These are phyloP conservation scores for Circinella minor DNA, from an alignment of 371 early-diverging fungal species.

Conservation along the genomic window DNA sequence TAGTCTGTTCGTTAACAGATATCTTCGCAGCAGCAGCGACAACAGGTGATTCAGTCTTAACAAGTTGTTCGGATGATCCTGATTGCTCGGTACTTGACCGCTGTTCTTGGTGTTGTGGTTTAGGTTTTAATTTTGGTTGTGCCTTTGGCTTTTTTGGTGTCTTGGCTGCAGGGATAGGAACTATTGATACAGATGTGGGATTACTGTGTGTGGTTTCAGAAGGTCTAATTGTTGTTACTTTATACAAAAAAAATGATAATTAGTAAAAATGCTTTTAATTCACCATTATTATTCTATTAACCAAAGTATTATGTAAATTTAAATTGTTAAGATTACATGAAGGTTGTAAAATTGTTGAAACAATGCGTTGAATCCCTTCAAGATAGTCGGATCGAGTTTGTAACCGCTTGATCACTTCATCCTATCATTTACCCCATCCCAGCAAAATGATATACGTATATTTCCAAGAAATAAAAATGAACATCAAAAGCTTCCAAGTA, in stretches of 20 bases:
- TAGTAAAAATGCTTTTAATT: not conserved
- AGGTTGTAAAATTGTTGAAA: conserved; percentile 24
- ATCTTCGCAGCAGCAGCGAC: no score
- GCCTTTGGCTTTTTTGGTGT: not conserved
- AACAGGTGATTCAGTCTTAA: not conserved
- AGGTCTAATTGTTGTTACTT: not conserved
- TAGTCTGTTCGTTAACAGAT: no score
- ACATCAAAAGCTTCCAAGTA: not conserved
- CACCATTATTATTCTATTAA: not conserved
- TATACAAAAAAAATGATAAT: no score
- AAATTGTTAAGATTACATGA: not conserved
- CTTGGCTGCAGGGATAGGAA: not conserved
- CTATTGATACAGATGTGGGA: not conserved
- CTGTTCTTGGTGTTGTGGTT: not conserved
- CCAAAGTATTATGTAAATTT: not conserved
- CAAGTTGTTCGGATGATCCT: not conserved
- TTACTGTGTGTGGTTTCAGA: not conserved
- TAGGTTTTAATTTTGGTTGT: not conserved
- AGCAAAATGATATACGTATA: no score
- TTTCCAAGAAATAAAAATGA: not conserved
- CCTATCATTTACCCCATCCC: conserved; percentile 26
- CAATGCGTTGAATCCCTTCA: conserved; percentile 63
- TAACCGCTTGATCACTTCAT: conserved; percentile 73
- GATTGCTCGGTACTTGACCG: not conserved
- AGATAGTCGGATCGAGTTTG: conserved; percentile 74